phyloP scores from a whole-genome alignment of 257 asterid species.

The Gentiana dahurica region DNA sequence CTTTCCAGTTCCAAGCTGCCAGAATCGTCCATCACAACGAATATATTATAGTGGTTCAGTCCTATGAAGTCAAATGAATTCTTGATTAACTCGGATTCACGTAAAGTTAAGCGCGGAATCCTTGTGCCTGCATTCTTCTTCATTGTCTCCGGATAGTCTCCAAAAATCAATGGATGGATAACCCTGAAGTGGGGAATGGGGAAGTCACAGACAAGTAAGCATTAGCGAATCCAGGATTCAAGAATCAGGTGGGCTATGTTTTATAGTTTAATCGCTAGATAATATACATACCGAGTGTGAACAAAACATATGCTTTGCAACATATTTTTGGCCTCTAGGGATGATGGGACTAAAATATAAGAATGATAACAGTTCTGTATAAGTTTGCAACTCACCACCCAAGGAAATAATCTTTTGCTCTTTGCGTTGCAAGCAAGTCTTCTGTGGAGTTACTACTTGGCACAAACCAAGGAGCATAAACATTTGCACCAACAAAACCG shows the following conservation, averaged over 20 bases:
- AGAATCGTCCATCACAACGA: slow-evolving; percentile 21
- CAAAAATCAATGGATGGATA: slow-evolving; percentile 37
- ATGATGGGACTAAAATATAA: background rate
- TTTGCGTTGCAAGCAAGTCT: slow-evolving; percentile 38
- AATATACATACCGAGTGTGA: slow-evolving; percentile 18
- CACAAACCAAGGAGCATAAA: slow-evolving; percentile 19
- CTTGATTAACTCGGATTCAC: slow-evolving; percentile 37
- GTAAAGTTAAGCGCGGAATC: slow-evolving; percentile 35
- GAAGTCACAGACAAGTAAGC: background rate
- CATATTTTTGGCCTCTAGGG: slow-evolving; percentile 17
- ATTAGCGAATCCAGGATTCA: too few species aligned
- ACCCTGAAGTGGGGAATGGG: slow-evolving; percentile 24
- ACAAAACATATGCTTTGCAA: slow-evolving; percentile 25
- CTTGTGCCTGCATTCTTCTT: slow-evolving; percentile 36
- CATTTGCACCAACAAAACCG: slow-evolving; percentile 40
- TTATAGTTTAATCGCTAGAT: background rate
- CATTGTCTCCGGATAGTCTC: slow-evolving; percentile 47
- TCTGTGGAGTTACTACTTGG: slow-evolving; percentile 34
- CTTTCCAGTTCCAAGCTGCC: slow-evolving; percentile 7
- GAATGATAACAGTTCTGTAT: background rate
- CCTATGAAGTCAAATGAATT: slow-evolving; percentile 51
- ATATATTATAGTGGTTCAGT: slow-evolving; percentile 31
- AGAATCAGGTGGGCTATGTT: background rate
- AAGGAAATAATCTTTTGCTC: slow-evolving; percentile 26
- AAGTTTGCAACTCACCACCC: slow-evolving; percentile 39